A percentile compares a stretch with the other conserved stretches of the same genome.
These are phyloP conservation scores for Penicillium occitanis DNA, from an alignment of 2,329 filamentous ascomycete genomes.

Conservation along the genomic window DNA sequence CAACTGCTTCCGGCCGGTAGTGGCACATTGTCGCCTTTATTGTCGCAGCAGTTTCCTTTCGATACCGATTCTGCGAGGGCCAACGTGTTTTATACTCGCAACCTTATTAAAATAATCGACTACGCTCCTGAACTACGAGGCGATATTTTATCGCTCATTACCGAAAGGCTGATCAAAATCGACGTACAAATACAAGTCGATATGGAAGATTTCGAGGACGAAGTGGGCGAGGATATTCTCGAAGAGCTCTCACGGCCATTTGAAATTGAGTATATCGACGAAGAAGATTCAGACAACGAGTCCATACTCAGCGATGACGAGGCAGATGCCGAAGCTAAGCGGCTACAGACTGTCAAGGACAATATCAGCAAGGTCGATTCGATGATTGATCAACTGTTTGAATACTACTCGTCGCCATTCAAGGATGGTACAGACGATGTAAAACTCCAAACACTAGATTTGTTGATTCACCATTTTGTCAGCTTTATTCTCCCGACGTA, in stretches of 20 bases:
- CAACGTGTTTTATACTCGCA: constrained; percentile 86
- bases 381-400: constrained; percentile 84
- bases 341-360: constrained; percentile 69
- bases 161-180: constrained; percentile 85
- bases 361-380: constrained; percentile 89
- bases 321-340: constrained; percentile 46
- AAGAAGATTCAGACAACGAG: constrained; percentile 65
- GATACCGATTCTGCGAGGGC: constrained; percentile 71
- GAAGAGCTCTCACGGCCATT: constrained; percentile 50
- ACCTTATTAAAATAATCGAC: constrained; percentile 72
- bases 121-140: constrained; percentile 77
- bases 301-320: constrained; percentile 58
- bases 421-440: constrained; percentile 65
- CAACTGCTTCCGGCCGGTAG: constrained; percentile 78
- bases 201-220: constrained; percentile 88
- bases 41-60: constrained; percentile 71
- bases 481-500: constrained; percentile 87
- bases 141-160: constrained; percentile 78
- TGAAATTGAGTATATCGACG: constrained; percentile 35
- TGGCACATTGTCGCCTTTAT: constrained; percentile 64
- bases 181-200: constrained; percentile 95
- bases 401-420: constrained; percentile 74
- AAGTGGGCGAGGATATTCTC: constrained; percentile 68
- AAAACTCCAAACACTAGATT: constrained; percentile 71
- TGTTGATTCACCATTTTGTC: constrained; percentile 80